phyloP scores from a whole-genome alignment of 164 flowering plant species.

The Vitis rupestris region DNA sequence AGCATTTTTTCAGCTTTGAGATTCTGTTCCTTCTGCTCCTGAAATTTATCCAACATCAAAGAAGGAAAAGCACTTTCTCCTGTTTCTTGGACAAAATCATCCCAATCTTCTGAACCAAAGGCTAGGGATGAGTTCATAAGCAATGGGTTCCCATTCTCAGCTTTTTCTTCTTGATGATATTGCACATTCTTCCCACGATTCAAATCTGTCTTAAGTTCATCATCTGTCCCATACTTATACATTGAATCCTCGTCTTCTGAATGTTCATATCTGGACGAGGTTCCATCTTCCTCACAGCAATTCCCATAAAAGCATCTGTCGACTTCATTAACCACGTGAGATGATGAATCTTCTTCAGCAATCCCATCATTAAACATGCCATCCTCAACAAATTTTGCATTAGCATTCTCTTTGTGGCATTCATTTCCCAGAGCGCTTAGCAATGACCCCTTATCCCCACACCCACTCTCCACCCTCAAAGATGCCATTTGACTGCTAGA shows the following conservation, averaged over 20 bases:
- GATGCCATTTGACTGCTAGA: slow-evolving; percentile 4
- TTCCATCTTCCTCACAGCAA: slow-evolving; percentile 34
- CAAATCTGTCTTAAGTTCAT: slow-evolving; percentile 31
- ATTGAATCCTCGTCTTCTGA: slow-evolving; percentile 76
- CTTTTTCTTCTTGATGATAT: slow-evolving; percentile 14
- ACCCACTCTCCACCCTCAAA: slow-evolving; percentile 3
- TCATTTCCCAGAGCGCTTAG: slow-evolving; percentile 6
- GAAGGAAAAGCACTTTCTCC: slow-evolving; percentile 21
- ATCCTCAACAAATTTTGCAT: slow-evolving; percentile 7
- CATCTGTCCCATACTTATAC: slow-evolving; percentile 53
- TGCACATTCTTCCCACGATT: slow-evolving; percentile 18
- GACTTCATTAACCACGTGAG: background rate
- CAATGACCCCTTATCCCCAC: background rate
- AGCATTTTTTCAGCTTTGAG: slow-evolving; percentile 16
- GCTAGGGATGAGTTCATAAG: slow-evolving; percentile 63
- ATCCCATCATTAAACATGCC: background rate
- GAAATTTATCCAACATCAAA: slow-evolving; percentile 14
- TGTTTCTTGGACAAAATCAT: slow-evolving; percentile 58
- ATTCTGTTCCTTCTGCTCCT: slow-evolving; percentile 12
- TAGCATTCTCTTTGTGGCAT: background rate
- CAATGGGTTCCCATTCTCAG: slow-evolving; percentile 43
- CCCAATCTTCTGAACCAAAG: slow-evolving; percentile 87
- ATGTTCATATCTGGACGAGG: slow-evolving; percentile 37
- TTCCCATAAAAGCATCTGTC: background rate
- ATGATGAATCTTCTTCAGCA: slow-evolving; percentile 10